Conservation (phyloP, 345 rosid genomes). For the Trapa bicornis region DNA sequence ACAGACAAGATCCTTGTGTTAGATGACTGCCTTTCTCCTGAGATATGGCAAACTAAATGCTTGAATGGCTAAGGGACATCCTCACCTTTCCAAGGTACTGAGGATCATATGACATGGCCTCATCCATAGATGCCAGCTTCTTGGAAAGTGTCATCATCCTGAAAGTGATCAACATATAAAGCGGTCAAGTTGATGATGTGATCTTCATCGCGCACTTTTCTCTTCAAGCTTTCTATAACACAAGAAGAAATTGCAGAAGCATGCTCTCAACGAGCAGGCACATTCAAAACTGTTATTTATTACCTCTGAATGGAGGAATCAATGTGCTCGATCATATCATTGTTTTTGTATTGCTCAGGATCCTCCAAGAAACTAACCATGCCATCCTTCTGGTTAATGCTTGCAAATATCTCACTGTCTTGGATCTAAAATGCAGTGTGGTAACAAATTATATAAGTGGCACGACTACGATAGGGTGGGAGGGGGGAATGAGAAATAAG, state of each 20-base stretch:
- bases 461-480: background rate
- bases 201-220: no score
- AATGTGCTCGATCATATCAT: slow-evolving; percentile 70
- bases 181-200: background rate
- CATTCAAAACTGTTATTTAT: no score
- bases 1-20: background rate
- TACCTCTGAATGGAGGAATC: slow-evolving; percentile 91
- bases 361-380: slow-evolving; percentile 99
- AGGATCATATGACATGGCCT: slow-evolving; percentile 63
- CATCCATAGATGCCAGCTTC: slow-evolving; percentile 74
- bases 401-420: slow-evolving; percentile 93
- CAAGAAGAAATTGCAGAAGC: no score
- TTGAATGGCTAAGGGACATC: slow-evolving; percentile 1
- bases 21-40: background rate
- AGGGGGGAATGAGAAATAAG: background rate
- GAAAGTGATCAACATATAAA: background rate
- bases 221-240: no score
- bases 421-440: slow-evolving; percentile 40
- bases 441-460: background rate
- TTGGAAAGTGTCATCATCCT: slow-evolving; percentile 80
- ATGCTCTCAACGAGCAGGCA: no score
- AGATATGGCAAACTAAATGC: background rate
- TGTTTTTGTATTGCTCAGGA: slow-evolving; percentile 87
- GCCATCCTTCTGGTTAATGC: slow-evolving; percentile 96
- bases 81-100: slow-evolving; percentile 64